Percentiles rank a stretch among this genome's conserved stretches.
These are phyloP conservation scores for Karstenula rhodostoma DNA, from an alignment of 2,329 filamentous ascomycete genomes.

Conservation along the genomic window DNA sequence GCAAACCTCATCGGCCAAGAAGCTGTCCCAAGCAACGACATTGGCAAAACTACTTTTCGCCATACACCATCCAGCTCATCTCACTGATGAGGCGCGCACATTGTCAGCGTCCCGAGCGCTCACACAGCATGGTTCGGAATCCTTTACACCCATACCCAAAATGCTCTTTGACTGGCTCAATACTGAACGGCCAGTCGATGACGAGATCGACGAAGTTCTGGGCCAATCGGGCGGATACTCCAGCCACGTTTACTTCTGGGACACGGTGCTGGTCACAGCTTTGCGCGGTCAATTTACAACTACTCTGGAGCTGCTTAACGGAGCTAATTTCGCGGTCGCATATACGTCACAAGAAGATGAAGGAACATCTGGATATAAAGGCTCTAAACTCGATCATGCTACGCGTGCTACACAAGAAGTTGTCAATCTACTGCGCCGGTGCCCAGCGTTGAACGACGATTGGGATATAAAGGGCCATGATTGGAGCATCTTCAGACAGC, in stretches of 20 bases:
- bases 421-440: conserved; percentile 73
- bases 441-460: conserved; percentile 72
- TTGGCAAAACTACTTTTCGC: conserved; percentile 80
- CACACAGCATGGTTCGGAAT: conserved; percentile 30
- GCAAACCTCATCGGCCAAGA: conserved; percentile 67
- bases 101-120: conserved; percentile 37
- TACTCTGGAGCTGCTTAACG: conserved; percentile 72
- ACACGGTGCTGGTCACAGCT: conserved; percentile 73
- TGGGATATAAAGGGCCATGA: conserved; percentile 86
- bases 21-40: conserved; percentile 77
- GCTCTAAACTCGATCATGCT: conserved; percentile 79
- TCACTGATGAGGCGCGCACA: conserved; percentile 30
- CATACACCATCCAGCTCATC: conserved; percentile 70
- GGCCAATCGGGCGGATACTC: conserved; percentile 75
- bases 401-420: conserved; percentile 74
- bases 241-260: conserved; percentile 83
- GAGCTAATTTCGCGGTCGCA: conserved; percentile 81
- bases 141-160: conserved; percentile 69
- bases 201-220: conserved; percentile 72
- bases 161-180: conserved; percentile 86
- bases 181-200: conserved; percentile 73
- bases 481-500: conserved; percentile 84
- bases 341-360: conserved; percentile 70
- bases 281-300: conserved; percentile 77
- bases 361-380: conserved; percentile 73